Conservation (phyloP, 1,284 basidiomycete species). For the Dichomitus squalens region DNA sequence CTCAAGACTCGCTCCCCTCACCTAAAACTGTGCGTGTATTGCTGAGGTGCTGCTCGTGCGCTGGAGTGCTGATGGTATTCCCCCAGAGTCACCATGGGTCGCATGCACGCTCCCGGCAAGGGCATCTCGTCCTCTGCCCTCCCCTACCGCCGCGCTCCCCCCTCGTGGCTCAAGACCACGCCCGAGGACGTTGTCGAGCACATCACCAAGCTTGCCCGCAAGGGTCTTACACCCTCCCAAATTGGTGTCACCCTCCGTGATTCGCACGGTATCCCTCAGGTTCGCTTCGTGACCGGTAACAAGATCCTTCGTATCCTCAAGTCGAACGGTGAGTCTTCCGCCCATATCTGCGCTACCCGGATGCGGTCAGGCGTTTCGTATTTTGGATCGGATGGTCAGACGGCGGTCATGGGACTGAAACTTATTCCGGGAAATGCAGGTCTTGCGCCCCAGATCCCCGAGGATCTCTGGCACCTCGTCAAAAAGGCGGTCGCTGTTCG, state of each 20-base stretch:
- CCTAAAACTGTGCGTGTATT: constrained; percentile 40
- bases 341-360: neutral
- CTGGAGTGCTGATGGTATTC: constrained; percentile 17
- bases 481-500: constrained; percentile 99
- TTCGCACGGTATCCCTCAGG: constrained; percentile 96
- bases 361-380: neutral
- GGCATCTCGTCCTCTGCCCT: constrained; percentile 98
- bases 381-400: neutral
- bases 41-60: neutral
- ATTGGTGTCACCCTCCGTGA: constrained; percentile 98
- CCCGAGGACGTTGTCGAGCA: constrained; percentile 95
- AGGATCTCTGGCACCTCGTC: constrained; percentile 99
- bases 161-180: constrained; percentile 96
- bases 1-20: constrained; percentile 38
- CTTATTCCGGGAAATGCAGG: constrained; percentile 47
- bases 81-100: constrained; percentile 69
- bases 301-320: constrained; percentile 99
- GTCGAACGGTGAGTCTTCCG: constrained; percentile 73
- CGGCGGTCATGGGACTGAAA: neutral
- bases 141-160: constrained; percentile 94
- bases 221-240: constrained; percentile 97
- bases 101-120: constrained; percentile 98
- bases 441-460: constrained; percentile 96
- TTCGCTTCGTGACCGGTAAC: constrained; percentile 98
- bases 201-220: constrained; percentile 96